Evolutionary conservation across 345 rosid species (phyloP).

Genomic region (Odontarrhena argentea): DNA sequence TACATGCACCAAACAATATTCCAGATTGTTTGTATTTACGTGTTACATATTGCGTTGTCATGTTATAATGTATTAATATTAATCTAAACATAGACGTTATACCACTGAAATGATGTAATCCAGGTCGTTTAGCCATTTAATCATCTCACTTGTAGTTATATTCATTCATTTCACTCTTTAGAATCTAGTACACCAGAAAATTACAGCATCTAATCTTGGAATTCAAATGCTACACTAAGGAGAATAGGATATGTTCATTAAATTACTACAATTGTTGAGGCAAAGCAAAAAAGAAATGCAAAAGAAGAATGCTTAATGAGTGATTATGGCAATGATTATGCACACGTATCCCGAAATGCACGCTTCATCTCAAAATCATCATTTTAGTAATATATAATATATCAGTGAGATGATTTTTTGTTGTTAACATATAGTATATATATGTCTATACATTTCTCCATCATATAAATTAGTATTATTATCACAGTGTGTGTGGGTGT

Average conservation of each 20-base stretch:
- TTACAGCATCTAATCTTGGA: background rate
- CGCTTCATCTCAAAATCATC: slow-evolving; percentile 37
- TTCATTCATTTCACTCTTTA: background rate
- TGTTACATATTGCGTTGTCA: background rate
- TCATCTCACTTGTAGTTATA: background rate
- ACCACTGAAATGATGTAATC: too few species aligned
- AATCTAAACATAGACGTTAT: too few species aligned
- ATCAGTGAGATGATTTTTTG: background rate
- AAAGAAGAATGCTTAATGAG: slow-evolving; percentile 31
- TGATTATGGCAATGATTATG: slow-evolving; percentile 42
- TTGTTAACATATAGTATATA: background rate
- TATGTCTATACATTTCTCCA: slow-evolving; percentile 18
- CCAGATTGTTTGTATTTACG: background rate
- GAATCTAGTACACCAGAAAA: background rate
- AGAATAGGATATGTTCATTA: slow-evolving; percentile 13
- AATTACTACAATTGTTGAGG: slow-evolving; percentile 4
- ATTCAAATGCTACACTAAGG: background rate
- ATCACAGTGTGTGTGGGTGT: slow-evolving; percentile 5
- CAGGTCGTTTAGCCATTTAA: background rate
- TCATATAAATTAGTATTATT: background rate
- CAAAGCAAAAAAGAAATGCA: background rate
- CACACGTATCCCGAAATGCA: slow-evolving; percentile 43
- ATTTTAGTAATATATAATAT: slow-evolving; percentile 22
- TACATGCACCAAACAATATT: slow-evolving; percentile 11
- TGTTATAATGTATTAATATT: too few species aligned